A percentile compares a stretch with the other conserved stretches of the same genome.
Evolutionary conservation across 1,284 basidiomycete species (phyloP).

Genomic region (Rhodofomes roseus): DNA sequence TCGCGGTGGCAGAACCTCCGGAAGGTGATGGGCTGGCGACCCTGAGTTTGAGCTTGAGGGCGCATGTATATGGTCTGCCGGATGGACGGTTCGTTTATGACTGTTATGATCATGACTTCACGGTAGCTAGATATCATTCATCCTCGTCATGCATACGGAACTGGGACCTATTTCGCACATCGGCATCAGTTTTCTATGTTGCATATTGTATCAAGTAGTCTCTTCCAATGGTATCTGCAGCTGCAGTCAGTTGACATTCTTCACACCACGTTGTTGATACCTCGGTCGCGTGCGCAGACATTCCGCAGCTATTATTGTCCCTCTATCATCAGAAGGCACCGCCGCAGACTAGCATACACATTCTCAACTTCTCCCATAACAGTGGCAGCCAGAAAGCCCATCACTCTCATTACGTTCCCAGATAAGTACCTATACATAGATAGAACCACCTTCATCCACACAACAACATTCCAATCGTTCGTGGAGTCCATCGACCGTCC

Average conservation of each 20-base stretch:
- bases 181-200: background rate
- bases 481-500: background rate
- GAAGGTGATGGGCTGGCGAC: slow-evolving; percentile 27
- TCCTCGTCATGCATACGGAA: background rate
- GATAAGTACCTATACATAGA: background rate
- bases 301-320: too few relatives aligned
- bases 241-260: background rate
- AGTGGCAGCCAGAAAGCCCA: background rate
- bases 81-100: background rate
- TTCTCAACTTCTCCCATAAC: too few relatives aligned
- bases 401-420: background rate
- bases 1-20: slow-evolving; percentile 28
- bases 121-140: background rate
- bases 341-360: too few relatives aligned
- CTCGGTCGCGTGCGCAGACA: too few relatives aligned
- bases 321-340: too few relatives aligned
- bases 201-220: slow-evolving; percentile 2
- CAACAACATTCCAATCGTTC: background rate
- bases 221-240: background rate
- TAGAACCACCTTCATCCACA: background rate
- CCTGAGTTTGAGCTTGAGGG: slow-evolving; percentile 4
- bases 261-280: too few relatives aligned
- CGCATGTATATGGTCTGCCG: background rate
- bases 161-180: background rate
- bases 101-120: background rate